Evolutionary conservation across 306 rosid species (phyloP), one percentile per base, ranked within the genome.

Genomic region (Castanea mollissima): DNA sequence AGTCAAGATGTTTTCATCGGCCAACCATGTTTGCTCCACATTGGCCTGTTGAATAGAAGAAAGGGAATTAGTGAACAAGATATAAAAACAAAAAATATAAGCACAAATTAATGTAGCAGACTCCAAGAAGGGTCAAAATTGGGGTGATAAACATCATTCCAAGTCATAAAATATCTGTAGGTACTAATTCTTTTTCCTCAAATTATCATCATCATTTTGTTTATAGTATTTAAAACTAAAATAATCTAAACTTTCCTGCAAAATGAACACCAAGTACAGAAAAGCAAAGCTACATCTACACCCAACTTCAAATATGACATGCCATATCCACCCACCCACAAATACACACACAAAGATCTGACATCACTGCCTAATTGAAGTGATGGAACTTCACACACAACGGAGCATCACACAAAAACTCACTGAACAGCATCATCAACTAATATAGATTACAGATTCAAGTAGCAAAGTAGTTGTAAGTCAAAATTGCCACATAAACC

Each of bases 11-110:
- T 74, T 81, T 41, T 85, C 98, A 77, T 90, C 97, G 72, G 86
- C 93, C 86, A 96, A 82, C 99, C 99, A 96, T 31, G 90, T 81
- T 84, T 86, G 75, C 76, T 71, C 88, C 78, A 85, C 91, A 78
- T 59, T 85, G 59, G 83, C 84, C 98, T 93, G 86, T 58, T 74
- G 78, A 78, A 81, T 20, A 79, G 70, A 84, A 73, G 67, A 64
- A 77, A 69, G 76, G 19, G 71, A 78, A 78, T 80, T 77, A 83
- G 31, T 73, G 72, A 74, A 80, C 78, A 80, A 27, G 23, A 11
- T 23, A 55, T 73, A 32, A 67, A 71, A 27, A 57, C 55, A 21
- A 54, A 25, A 58, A 78, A 69, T 41, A 69, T 21, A 64, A 63
- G 69, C 65, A 41, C 34, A 60, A 67, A 41, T 51, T 34, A 52